Evolutionary conservation across 768 basidiomycete species (phyloP).

Genomic region (Mycena amicta): DNA sequence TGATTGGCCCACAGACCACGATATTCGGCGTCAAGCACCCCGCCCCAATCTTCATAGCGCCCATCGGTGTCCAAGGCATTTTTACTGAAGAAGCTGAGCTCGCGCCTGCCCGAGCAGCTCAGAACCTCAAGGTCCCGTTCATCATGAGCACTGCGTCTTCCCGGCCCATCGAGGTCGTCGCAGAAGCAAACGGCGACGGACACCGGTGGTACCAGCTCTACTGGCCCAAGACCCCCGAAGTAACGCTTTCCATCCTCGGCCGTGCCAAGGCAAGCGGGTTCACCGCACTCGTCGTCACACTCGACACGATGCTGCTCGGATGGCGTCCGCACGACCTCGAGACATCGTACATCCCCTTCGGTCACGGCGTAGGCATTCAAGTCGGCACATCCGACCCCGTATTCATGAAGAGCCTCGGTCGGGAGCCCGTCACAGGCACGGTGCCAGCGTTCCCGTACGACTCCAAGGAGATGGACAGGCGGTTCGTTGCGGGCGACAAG

Average conservation of each 20-base stretch:
- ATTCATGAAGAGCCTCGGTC: slow-evolving; percentile 65
- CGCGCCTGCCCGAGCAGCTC: slow-evolving; percentile 67
- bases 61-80: slow-evolving; percentile 80
- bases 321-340: slow-evolving; percentile 80
- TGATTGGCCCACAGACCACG: slow-evolving; percentile 49
- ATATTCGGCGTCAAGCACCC: slow-evolving; percentile 69
- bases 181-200: slow-evolving; percentile 65
- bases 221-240: slow-evolving; percentile 65
- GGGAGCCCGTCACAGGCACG: slow-evolving; percentile 44
- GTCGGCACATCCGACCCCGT: slow-evolving; percentile 75
- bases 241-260: slow-evolving; percentile 64
- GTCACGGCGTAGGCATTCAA: slow-evolving; percentile 65
- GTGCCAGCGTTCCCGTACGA: slow-evolving; percentile 63
- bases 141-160: slow-evolving; percentile 77
- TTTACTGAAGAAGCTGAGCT: slow-evolving; percentile 73
- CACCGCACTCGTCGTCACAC: slow-evolving; percentile 73
- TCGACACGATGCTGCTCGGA: slow-evolving; percentile 73
- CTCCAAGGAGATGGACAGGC: slow-evolving; percentile 45
- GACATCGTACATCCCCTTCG: slow-evolving; percentile 65
- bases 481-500: slow-evolving; percentile 49
- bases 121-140: slow-evolving; percentile 62
- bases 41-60: slow-evolving; percentile 66
- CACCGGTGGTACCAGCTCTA: slow-evolving; percentile 84
- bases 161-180: slow-evolving; percentile 79
- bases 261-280: slow-evolving; percentile 71